These are phyloP conservation scores for Rhexocercosporidium sp. DNA, from an alignment of 2,329 filamentous ascomycete species.

Conservation along the genomic window DNA sequence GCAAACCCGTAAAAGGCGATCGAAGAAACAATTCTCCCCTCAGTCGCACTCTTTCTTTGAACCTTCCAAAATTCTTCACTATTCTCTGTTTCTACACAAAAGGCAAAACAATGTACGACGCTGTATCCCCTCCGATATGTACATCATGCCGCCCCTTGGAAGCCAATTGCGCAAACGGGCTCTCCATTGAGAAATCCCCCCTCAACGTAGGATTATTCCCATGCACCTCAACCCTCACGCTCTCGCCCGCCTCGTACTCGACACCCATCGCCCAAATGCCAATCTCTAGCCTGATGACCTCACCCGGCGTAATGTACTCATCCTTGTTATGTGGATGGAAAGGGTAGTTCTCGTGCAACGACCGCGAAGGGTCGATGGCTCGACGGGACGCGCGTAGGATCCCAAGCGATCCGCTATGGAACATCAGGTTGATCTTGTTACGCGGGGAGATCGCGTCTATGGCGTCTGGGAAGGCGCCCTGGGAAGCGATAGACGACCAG, in stretches of 20 bases:
- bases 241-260: slow-evolving; percentile 25
- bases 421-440: slow-evolving; percentile 2
- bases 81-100: slow-evolving; percentile 7
- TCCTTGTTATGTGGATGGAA: slow-evolving; percentile 20
- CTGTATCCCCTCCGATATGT: slow-evolving; percentile 7
- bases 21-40: too few species aligned
- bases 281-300: slow-evolving; percentile 27
- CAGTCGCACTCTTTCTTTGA: too few species aligned
- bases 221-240: slow-evolving; percentile 13
- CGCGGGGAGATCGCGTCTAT: background rate
- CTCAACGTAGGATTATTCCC: slow-evolving; percentile 7
- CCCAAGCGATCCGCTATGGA: slow-evolving; percentile 19
- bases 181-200: background rate
- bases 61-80: too few species aligned
- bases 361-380: background rate
- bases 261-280: slow-evolving; percentile 30
- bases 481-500: background rate
- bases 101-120: slow-evolving; percentile 6
- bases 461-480: slow-evolving; percentile 3
- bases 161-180: slow-evolving; percentile 2
- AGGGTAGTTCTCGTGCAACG: slow-evolving; percentile 15
- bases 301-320: slow-evolving; percentile 20
- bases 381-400: slow-evolving; percentile 22
- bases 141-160: slow-evolving; percentile 8
- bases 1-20: too few species aligned